Conservation (phyloP, 2,329 filamentous ascomycete species). For the Lasiodiplodia sp. region DNA sequence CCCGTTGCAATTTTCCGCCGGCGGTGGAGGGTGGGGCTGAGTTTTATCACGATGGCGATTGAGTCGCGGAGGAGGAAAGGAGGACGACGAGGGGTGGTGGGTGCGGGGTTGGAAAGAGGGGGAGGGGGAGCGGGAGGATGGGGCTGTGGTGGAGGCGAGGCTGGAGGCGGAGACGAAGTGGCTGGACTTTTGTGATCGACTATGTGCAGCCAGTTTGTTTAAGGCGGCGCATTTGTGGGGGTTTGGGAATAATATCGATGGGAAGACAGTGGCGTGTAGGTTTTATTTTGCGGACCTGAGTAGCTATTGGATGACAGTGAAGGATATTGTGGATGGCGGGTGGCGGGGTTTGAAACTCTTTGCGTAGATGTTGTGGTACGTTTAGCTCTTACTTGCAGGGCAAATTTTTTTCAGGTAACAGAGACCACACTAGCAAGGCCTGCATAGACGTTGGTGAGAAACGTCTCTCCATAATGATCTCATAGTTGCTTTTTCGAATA, state of each 20-base stretch:
- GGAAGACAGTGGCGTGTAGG: conserved; percentile 33
- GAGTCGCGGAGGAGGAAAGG: conserved; percentile 30
- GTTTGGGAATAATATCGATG: conserved; percentile 38
- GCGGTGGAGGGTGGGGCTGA: conserved; percentile 47
- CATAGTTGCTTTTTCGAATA: no score
- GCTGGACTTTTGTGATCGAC: conserved; percentile 36
- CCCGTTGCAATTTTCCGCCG: conserved; percentile 48
- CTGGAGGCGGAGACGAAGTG: conserved; percentile 39
- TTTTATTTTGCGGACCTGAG: conserved; percentile 3
- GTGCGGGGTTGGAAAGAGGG: no score
- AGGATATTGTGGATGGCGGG: not conserved
- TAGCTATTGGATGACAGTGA: not conserved
- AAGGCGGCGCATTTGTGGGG: conserved; percentile 40
- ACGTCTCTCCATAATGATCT: no score
- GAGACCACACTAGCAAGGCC: no score
- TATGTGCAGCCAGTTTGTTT: conserved; percentile 38
- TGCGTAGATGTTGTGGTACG: no score
- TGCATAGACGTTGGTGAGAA: no score
- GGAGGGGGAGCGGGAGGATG: no score
- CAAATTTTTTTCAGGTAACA: no score
- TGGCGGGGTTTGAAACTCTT: not conserved
- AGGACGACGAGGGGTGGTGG: conserved; percentile 1
- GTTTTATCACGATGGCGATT: conserved; percentile 39
- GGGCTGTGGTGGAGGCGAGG: conserved; percentile 37
- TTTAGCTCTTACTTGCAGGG: no score